Conservation (phyloP, 345 rosid genomes). For the Ceriops decandra region DNA sequence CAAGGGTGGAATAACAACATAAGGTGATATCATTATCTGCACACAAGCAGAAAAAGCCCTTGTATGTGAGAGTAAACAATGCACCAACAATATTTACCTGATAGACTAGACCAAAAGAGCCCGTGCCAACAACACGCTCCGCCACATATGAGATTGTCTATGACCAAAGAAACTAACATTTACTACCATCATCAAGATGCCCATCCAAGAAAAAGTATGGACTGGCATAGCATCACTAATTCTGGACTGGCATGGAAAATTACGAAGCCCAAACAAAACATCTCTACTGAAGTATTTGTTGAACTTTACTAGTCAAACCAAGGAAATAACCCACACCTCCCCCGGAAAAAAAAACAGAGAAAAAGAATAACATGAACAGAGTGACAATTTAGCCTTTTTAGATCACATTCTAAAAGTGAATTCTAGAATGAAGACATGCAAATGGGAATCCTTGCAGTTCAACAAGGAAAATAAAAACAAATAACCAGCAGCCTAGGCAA, state of each 20-base stretch:
- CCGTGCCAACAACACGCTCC: conserved; percentile 82
- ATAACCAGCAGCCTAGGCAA: conserved; percentile 5
- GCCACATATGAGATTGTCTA: conserved; percentile 78
- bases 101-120: conserved; percentile 91
- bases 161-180: conserved; percentile 15
- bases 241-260: background rate
- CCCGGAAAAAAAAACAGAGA: background rate
- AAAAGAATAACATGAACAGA: background rate
- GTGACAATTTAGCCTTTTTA: background rate
- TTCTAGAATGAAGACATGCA: background rate
- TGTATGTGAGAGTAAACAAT: background rate
- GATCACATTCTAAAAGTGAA: background rate
- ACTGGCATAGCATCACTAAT: too few relatives aligned
- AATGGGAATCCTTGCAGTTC: background rate
- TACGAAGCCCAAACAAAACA: background rate
- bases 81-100: conserved; percentile 42
- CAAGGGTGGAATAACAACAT: conserved; percentile 3
- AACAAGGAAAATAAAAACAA: background rate
- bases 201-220: too few relatives aligned
- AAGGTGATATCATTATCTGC: background rate
- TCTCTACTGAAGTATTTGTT: too few relatives aligned
- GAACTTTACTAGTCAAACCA: too few relatives aligned
- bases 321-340: too few relatives aligned
- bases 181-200: background rate
- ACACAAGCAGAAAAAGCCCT: background rate